These are phyloP conservation scores for Diaporthe sp. DNA, from an alignment of 2,329 filamentous ascomycete species.

Conservation along the genomic window DNA sequence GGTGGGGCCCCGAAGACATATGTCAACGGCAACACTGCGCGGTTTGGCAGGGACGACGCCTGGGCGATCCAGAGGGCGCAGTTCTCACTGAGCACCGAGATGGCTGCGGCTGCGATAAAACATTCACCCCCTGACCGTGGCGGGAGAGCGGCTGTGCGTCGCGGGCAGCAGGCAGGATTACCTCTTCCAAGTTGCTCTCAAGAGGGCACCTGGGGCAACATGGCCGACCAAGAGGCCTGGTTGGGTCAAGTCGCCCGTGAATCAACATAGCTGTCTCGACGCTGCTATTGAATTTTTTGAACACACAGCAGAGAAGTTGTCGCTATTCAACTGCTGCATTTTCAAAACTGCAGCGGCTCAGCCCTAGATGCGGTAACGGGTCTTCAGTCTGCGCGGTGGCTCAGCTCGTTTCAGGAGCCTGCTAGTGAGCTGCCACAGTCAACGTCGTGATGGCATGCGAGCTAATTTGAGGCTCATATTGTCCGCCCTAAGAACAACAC, in stretches of 20 bases:
- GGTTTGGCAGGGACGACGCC: not conserved
- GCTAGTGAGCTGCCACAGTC: not conserved
- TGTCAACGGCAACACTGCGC: not conserved
- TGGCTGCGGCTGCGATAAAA: not conserved
- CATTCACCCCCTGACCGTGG: not conserved
- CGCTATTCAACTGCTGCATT: not conserved
- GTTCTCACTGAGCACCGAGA: not conserved
- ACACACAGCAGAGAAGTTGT: not conserved
- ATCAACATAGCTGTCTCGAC: not conserved
- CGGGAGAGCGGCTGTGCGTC: not conserved
- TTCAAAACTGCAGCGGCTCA: not conserved
- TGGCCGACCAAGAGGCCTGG: not conserved
- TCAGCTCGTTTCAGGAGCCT: conserved; percentile 9
- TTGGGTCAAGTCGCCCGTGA: not conserved
- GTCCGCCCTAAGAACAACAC: not conserved
- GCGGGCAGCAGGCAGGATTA: not conserved
- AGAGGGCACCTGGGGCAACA: not conserved
- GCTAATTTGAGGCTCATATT: not conserved
- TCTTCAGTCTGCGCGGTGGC: not conserved
- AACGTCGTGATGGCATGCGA: not conserved
- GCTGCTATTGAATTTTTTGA: not conserved
- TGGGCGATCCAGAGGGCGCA: not conserved
- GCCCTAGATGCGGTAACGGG: not conserved
- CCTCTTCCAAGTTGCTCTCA: not conserved
- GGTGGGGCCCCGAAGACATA: not conserved